Conservation (phyloP, 257 asterid genomes). For the Parsonsia alboflavescens region DNA sequence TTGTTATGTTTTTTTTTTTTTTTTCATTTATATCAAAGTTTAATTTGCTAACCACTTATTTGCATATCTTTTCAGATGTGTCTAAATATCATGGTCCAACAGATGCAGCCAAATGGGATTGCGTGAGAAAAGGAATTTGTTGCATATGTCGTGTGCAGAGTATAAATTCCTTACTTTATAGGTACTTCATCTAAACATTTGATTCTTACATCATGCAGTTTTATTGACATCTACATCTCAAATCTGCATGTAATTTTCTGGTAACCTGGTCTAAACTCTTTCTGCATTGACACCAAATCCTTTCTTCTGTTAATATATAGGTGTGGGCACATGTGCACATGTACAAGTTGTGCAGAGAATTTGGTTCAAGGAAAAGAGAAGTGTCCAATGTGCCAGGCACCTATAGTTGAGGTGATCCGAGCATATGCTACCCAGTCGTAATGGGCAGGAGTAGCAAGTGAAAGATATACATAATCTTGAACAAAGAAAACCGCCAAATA, state of each 20-base stretch:
- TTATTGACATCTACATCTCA: neutral
- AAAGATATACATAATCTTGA: constrained; percentile 2
- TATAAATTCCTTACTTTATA: constrained; percentile 74
- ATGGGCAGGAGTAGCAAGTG: constrained; percentile 4
- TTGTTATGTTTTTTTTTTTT: no score
- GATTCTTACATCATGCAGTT: neutral
- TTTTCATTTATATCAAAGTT: neutral
- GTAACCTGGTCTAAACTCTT: neutral
- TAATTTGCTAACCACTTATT: neutral
- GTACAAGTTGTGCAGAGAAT: constrained; percentile 68
- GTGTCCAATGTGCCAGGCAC: constrained; percentile 91
- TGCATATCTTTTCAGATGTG: constrained; percentile 27
- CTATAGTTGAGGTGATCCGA: constrained; percentile 67
- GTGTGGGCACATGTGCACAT: constrained; percentile 96
- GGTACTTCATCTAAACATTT: constrained; percentile 33
- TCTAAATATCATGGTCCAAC: constrained; percentile 22
- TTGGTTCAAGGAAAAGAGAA: constrained; percentile 47
- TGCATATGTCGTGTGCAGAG: constrained; percentile 56
- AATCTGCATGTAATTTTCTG: neutral
- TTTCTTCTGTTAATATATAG: constrained; percentile 26
- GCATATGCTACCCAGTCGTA: constrained; percentile 55
- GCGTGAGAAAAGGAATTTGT: constrained; percentile 75
- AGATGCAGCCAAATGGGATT: constrained; percentile 59
- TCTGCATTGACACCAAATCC: neutral
- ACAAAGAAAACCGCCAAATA: neutral